Evolutionary conservation across 2,329 filamentous ascomycete genomes (phyloP).

Genomic region (Verticillium isaacii): DNA sequence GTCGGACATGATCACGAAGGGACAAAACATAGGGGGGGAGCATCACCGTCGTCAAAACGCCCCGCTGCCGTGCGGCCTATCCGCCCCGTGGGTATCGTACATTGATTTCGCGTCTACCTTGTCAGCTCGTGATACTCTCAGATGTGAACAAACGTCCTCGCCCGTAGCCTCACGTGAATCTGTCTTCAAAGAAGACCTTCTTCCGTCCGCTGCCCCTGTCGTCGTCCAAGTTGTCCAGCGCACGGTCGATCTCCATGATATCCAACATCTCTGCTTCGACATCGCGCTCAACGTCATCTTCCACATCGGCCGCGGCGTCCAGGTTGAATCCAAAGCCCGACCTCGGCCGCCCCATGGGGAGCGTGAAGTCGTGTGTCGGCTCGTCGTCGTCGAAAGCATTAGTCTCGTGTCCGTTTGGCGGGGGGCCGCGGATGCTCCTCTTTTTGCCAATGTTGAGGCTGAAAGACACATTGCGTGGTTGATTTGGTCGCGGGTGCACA

Average conservation of each 20-base stretch:
- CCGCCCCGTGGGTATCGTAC: conserved; percentile 32
- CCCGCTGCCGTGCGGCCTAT: not conserved
- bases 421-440: conserved; percentile 7
- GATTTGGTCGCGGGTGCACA: conserved; percentile 41
- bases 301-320: conserved; percentile 46
- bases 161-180: not conserved
- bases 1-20: not conserved
- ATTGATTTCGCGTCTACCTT: conserved; percentile 14
- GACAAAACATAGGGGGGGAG: not conserved
- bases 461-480: conserved; percentile 35
- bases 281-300: conserved; percentile 46
- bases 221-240: conserved; percentile 50
- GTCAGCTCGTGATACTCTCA: not conserved
- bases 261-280: conserved; percentile 59
- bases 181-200: conserved; percentile 47
- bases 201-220: conserved; percentile 42
- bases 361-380: conserved; percentile 13
- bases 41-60: not conserved
- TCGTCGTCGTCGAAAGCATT: conserved; percentile 8
- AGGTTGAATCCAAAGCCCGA: conserved; percentile 47
- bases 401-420: conserved; percentile 4
- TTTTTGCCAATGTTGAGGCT: conserved; percentile 43
- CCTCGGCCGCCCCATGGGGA: conserved; percentile 22
- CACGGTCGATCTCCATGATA: conserved; percentile 61
- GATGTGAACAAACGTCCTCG: not conserved